A percentile compares a stretch with the other conserved stretches of the same genome.
Conservation (phyloP, 2,329 filamentous ascomycete genomes). For the Magnaporthiopsis incrustans region DNA sequence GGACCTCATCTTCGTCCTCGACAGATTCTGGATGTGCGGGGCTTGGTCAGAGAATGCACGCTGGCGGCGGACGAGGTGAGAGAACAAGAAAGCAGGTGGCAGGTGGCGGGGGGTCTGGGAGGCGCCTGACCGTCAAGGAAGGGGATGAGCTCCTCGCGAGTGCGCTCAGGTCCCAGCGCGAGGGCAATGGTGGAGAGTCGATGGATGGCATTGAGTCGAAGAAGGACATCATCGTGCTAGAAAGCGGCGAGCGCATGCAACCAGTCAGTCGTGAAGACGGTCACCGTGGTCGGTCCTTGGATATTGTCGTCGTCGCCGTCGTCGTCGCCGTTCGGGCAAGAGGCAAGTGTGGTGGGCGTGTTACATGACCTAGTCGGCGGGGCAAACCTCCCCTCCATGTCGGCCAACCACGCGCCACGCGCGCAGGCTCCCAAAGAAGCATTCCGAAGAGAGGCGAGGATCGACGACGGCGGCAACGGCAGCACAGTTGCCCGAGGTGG, state of each 20-base stretch:
- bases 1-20: slow-evolving; percentile 96
- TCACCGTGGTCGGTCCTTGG: no score
- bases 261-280: neutral
- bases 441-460: neutral
- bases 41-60: neutral
- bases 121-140: slow-evolving; percentile 84
- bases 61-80: neutral
- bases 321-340: neutral
- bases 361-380: neutral
- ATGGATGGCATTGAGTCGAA: slow-evolving; percentile 97
- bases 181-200: slow-evolving; percentile 96
- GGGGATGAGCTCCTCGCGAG: slow-evolving; percentile 95
- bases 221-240: slow-evolving; percentile 95
- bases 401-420: neutral
- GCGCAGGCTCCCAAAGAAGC: neutral
- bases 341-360: neutral
- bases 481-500: slow-evolving; percentile 4
- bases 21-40: slow-evolving; percentile 67
- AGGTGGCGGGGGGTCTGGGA: slow-evolving; percentile 14
- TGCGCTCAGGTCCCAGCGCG: slow-evolving; percentile 89
- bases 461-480: neutral
- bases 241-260: neutral
- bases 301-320: neutral
- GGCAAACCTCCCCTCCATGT: neutral
- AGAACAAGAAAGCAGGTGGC: neutral